Percentiles rank a stretch among this genome's conserved stretches.
phyloP scores from a whole-genome alignment of 768 basidiomycete species.

The Russula earlei region DNA sequence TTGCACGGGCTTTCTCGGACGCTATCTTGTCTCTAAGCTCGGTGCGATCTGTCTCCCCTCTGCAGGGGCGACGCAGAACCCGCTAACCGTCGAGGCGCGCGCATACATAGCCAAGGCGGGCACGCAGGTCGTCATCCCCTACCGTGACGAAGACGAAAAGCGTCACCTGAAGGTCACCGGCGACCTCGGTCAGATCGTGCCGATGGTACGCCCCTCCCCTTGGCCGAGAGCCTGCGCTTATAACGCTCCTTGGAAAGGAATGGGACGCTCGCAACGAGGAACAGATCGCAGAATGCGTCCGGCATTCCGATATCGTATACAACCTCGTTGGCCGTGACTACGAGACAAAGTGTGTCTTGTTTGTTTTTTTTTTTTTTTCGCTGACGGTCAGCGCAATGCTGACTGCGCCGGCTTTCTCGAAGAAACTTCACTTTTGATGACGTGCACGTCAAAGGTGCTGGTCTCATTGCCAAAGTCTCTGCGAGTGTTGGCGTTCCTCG shows the following conservation, averaged over 20 bases:
- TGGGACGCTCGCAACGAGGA: constrained; percentile 89
- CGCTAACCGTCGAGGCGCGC: background rate
- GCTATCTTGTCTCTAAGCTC: constrained; percentile 90
- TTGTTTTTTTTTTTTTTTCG: no score
- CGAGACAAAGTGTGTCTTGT: constrained; percentile 73
- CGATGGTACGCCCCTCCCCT: constrained; percentile 52
- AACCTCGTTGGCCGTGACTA: constrained; percentile 92
- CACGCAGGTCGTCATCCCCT: constrained; percentile 89
- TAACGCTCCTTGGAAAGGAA: constrained; percentile 45
- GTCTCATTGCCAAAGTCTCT: constrained; percentile 77
- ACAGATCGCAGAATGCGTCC: constrained; percentile 87
- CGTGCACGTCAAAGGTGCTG: constrained; percentile 77
- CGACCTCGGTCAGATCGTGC: constrained; percentile 92
- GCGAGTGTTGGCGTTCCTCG: constrained; percentile 69
- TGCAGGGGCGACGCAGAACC: background rate
- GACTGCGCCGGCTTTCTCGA: background rate
- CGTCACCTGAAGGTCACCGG: constrained; percentile 88
- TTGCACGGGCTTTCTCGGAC: constrained; percentile 88
- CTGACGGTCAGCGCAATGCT: background rate
- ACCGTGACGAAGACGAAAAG: constrained; percentile 90
- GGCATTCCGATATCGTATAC: constrained; percentile 94
- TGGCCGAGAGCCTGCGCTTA: background rate
- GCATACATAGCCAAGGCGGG: constrained; percentile 64
- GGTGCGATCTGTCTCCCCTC: constrained; percentile 39
- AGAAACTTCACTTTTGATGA: constrained; percentile 85